Conservation (phyloP, 176 grass and related monocot genomes). For the Olyra latifolia region DNA sequence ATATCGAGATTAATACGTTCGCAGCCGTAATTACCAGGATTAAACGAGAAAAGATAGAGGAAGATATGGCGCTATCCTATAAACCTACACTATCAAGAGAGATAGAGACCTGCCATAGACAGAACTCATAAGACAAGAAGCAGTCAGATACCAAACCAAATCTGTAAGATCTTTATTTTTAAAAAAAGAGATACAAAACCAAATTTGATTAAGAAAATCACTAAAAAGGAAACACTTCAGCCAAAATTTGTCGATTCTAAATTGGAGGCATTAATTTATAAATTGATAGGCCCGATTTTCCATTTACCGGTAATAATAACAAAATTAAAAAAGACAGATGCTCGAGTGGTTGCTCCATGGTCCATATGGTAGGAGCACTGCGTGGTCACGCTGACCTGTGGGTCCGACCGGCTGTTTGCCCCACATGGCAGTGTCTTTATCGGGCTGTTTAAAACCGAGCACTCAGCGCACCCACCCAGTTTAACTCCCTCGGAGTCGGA, state of each 20-base stretch:
- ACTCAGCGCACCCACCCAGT: slow-evolving; percentile 4
- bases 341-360: not conserved
- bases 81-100: not conserved
- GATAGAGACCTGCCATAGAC: not conserved
- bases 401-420: not conserved
- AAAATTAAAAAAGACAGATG: not conserved
- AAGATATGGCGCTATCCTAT: not conserved
- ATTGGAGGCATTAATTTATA: no score
- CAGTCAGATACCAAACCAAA: slow-evolving; percentile 10
- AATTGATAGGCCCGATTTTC: not conserved
- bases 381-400: not conserved
- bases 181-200: not conserved
- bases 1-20: not conserved
- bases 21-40: not conserved
- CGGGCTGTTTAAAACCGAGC: slow-evolving; percentile 19
- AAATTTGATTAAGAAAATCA: not conserved
- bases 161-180: slow-evolving; percentile 16
- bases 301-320: not conserved
- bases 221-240: not conserved
- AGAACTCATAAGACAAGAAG: not conserved
- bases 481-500: slow-evolving; percentile 29
- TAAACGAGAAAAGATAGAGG: not conserved
- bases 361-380: not conserved
- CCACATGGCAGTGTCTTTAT: slow-evolving; percentile 3
- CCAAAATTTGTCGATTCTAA: not conserved